Base-by-base conservation (phyloP, 2,329 filamentous ascomycete genomes). In the Sclerotiophoma versabilis region DNA sequence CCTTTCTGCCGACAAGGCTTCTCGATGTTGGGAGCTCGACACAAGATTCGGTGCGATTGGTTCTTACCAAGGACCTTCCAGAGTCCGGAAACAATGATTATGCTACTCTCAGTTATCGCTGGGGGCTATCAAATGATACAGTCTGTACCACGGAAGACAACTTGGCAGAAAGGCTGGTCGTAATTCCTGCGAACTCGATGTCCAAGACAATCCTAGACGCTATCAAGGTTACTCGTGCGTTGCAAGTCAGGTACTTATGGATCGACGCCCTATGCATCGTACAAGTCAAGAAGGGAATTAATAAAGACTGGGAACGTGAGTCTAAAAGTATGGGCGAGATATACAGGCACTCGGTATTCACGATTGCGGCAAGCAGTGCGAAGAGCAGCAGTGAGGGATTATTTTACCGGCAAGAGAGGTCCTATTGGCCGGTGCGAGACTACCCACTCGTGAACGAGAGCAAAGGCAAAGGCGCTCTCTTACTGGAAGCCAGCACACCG, bases 191-290 rank as follows among this genome's bases (percentile, higher is more conserved):
- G 5, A 6, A 5, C 1, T 26, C 17, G 1, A 10, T 51, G n/a
- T 41, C 49, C 2, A 7, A n/a, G n/a, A 44, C 41, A 6, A 19
- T 51, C 3, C 49, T 22, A 20, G 49, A 51, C 8, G 41, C 49
- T 9, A 11, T 51, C 3, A 5, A 1, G 0, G 20, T 51, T 3
- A 33, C 41, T 1, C 32, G 39, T 2, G 25, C 17, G 7, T 6
- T 51, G 7, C 20, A n/a, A 1, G 17, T 45, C 0, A 17, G 14
- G 8, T 51, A 39, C 6, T 4, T 51, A 4, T 51, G 49, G 49
- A 11, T 51, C 1, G 49, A 51, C n/a, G 49, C 49, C 5, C 39
- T 51, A 5, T 51, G 41, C 14, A 51, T 51, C 10, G 14, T 38
- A 17, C 48, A 51, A n/a, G 25, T 23, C 3, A 22, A 32, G 10